Percentiles rank a stretch among this genome's conserved stretches.
These are phyloP conservation scores for Euphorbia tirucalli DNA, from an alignment of 345 rosid species.

Conservation along the genomic window DNA sequence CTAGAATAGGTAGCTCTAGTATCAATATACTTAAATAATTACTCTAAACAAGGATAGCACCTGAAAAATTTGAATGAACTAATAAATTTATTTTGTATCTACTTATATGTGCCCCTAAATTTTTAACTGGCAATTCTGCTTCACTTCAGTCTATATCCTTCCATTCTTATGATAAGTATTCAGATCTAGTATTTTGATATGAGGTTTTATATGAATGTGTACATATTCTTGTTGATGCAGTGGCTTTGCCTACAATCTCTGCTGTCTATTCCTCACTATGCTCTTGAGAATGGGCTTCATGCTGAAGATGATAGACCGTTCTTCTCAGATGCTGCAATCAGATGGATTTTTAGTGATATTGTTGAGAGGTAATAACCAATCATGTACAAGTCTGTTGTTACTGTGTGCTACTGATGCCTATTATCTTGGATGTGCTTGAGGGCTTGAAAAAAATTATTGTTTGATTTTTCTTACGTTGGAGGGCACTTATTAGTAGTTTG, in stretches of 20 bases:
- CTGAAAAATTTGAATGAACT: background rate
- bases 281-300: conserved; percentile 45
- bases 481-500: background rate
- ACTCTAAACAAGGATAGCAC: background rate
- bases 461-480: background rate
- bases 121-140: background rate
- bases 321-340: conserved; percentile 63
- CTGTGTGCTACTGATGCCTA: background rate
- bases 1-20: background rate
- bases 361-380: conserved; percentile 63
- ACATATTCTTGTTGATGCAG: conserved; percentile 36
- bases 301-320: conserved; percentile 40
- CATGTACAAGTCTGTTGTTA: background rate
- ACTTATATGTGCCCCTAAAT: background rate
- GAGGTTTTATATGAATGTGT: background rate
- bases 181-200: background rate
- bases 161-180: background rate
- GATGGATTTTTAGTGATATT: conserved; percentile 56
- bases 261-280: conserved; percentile 52
- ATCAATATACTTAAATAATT: background rate
- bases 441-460: background rate
- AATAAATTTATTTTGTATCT: background rate
- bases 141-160: background rate
- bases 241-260: conserved; percentile 84
- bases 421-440: conserved; percentile 5